Evolutionary conservation across 352 stramenopile genomes (phyloP), one percentile per base, ranked within the genome.

Genomic region (Pythium dissimile): DNA sequence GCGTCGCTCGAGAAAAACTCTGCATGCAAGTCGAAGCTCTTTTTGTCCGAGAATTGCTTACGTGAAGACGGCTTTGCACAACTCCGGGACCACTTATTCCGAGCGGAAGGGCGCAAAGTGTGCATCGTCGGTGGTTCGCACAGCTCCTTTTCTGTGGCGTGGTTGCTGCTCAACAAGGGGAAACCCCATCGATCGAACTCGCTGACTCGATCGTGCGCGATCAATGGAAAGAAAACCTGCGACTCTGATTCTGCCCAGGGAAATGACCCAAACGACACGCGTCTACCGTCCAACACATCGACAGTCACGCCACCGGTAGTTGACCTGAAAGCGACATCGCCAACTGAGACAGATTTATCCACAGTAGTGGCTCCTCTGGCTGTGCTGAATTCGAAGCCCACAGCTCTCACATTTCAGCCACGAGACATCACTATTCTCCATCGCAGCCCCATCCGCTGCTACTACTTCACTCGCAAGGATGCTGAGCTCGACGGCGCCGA

Each of bases 381-480:
- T 15, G 46, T 64, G 1, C 2, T 2, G 4, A 47, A 45, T 5
- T 30, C 31, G 10, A 61, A 54, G 26, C 11, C 27, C 1, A 12
- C 26, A 21, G n/a, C 11, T 5, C 46, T 67, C 2, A 24, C 55
- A 7, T 92, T 88, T 44, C 77, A 79, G 18, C 56, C 79, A 2
- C 89, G 87, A 38, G 80, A 88, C 61, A 93, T 95, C 21, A 86
- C 79, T 27, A 84, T 95, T 31, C 41, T 95, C 38, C 82, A 96
- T 45, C 81, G 86, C 3, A 81, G 72, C 59, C 66, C 84, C 0
- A 84, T 94, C 18, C 73, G 82, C 16, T 91, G 86, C 35, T 95
- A 86, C 56, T 95, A 95, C 55, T 64, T 51, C 2, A 84, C 80
- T 1, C 76, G 78, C 44, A 90, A 89, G 52, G 83, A 95, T 26